Evolutionary conservation across 352 stramenopile species (phyloP), one percentile per base, ranked within the genome.

Genomic region (Phytophthora idaei): DNA sequence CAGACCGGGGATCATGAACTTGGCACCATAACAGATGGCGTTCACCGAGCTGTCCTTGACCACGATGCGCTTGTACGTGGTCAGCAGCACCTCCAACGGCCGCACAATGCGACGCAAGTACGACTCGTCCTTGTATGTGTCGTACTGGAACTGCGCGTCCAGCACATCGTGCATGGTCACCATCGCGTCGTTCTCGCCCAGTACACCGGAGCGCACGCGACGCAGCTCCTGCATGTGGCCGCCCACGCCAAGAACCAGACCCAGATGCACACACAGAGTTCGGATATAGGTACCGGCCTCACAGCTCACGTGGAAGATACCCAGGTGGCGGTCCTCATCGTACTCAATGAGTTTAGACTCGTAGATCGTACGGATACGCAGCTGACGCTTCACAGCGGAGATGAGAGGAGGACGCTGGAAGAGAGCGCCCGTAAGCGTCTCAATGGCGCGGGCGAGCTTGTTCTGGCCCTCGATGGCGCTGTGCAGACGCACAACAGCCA

Each of bases 121-220:
- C 17, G 90, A 96, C 81, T 99, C 98, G 80, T 99, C 98, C 89
- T 99, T 99, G 80, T 97, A 98, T 29, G 91, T 98, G 77, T 99
- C 98, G 71, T 98, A 99, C 57, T 98, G 89, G 85, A 98, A 99
- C 79, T 99, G 97, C 4, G 98, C 98, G 78, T 99, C 98, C 57
- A 99, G 78, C 37, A 99, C 97, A 74, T 99, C 98, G 75, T 99
- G 98, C 97, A 99, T 99, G 5, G 97, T 99, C 5, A 99, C 94
- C 83, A 99, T 86, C 52, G 98, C 89, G 73, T 99, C 93, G n/a
- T 95, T 76, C 73, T 99, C 98, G 11, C 88, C 86, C 48, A 99
- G 72, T 7, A 98, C 96, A 69, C 98, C 98, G 0, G 94, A 99
- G 57, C 98, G 90, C 37, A 99, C 97, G 69, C 98, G 93, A 53